Evolutionary conservation across 2,329 filamentous ascomycete genomes (phyloP), one percentile per base, ranked within the genome.

Genomic region (Ascochyta fabae): DNA sequence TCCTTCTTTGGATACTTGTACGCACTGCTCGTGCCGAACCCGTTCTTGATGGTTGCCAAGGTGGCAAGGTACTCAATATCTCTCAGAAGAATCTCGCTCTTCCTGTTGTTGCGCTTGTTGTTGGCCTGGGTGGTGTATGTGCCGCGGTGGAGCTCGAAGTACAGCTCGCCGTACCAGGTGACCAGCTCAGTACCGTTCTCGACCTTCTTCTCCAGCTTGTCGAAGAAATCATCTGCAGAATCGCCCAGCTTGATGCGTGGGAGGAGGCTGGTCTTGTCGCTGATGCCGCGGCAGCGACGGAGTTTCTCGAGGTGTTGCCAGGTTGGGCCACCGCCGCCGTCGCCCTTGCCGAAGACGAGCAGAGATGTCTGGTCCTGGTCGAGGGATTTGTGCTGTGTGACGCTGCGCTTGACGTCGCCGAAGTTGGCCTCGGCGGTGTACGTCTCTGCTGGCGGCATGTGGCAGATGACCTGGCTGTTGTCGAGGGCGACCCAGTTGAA

Each of bases 401-500:
- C 84, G 69, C 94, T 97, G 61, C 94, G 87, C 75, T 86, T 94
- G 40, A 99, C 87, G 73, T 99, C 95, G 22, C 94, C 93, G 78
- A 98, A 97, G 75, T 98, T 88, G 24, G 95, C 95, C 66, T 93
- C 88, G 2, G 95, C 90, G 5, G 94, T 98, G 75, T 99, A 98
- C 0, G 95, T 98, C 78, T 99, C 93, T 2, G 91, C 86, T 1
- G 95, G 95, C 3, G 93, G 87, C 95, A 99, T 99, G 72, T 99
- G 95, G 75, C 94, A 98, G 59, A 99, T 86, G 63, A 99, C 95
- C 72, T 98, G 95, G 70, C 91, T 96, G 54, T 95, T 94, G 74
- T 99, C 95, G 13, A 97, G 85, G 12, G 92, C 87, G 29, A 99
- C 93, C 95, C 95, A 99, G 77, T 96, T 96, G 83, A 99, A 99